phyloP scores from a whole-genome alignment of 2,329 filamentous ascomycete genomes.

The Xylariaceae sp. region DNA sequence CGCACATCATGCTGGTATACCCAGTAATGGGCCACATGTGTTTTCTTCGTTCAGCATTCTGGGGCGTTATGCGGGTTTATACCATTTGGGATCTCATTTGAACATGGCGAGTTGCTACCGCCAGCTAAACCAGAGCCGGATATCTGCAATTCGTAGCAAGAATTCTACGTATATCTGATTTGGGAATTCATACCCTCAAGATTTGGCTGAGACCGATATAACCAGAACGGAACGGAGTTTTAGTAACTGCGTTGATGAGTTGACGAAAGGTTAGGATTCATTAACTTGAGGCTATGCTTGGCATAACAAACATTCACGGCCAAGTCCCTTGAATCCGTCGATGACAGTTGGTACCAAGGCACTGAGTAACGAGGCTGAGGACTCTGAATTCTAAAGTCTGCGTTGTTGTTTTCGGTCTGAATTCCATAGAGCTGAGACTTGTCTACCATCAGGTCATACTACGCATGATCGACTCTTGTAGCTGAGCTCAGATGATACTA shows the following conservation, averaged over 20 bases:
- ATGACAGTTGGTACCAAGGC: background rate
- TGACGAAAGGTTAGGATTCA: background rate
- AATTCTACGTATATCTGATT: background rate
- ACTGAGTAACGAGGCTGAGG: background rate
- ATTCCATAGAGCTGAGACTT: background rate
- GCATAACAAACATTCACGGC: background rate
- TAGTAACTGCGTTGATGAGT: background rate
- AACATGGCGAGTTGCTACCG: background rate
- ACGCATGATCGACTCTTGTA: background rate
- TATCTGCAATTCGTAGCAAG: constrained; percentile 1
- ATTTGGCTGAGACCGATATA: background rate
- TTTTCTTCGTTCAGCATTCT: constrained; percentile 1
- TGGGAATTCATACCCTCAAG: background rate
- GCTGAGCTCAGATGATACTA: constrained; percentile 1
- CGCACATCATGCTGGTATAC: constrained; percentile 20
- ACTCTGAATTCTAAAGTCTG: background rate
- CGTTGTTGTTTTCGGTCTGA: background rate
- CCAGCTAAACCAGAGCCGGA: background rate
- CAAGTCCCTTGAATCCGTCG: background rate
- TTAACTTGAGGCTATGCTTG: background rate
- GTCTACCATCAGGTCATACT: background rate
- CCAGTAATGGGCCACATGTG: background rate
- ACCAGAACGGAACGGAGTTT: background rate
- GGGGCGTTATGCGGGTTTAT: constrained; percentile 4
- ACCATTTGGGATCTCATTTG: background rate